Conservation (phyloP, 2,329 filamentous ascomycete species). For the Fusarium torreyae region DNA sequence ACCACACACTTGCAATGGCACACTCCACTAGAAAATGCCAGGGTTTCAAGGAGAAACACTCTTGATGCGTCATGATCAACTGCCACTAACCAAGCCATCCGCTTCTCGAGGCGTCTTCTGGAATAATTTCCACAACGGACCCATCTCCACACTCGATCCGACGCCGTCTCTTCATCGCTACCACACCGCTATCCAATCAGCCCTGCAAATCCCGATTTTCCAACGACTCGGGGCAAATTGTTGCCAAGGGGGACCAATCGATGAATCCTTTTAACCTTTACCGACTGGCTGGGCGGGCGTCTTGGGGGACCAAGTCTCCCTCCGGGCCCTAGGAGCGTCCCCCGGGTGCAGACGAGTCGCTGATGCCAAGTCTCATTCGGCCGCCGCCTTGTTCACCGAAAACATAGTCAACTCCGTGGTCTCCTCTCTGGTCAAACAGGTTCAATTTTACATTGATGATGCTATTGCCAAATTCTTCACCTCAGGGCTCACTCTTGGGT, state of each 20-base stretch:
- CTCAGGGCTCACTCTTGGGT: conserved; percentile 26
- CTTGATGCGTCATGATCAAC: conserved; percentile 33
- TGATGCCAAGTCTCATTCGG: conserved; percentile 17
- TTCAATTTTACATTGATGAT: conserved; percentile 32
- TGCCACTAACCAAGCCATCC: conserved; percentile 31
- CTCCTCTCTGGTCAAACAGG: conserved; percentile 40
- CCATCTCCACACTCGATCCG: conserved; percentile 42
- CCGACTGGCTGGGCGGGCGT: conserved; percentile 42
- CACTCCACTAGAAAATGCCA: conserved; percentile 9
- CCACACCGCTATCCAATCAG: conserved; percentile 50
- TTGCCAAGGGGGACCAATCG: conserved; percentile 12
- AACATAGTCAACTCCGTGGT: conserved; percentile 15
- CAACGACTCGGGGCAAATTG: conserved; percentile 36
- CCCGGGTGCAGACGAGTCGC: conserved; percentile 15
- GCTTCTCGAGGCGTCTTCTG: conserved; percentile 40
- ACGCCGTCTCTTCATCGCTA: conserved; percentile 38
- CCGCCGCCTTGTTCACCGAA: conserved; percentile 8
- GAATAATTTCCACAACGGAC: conserved; percentile 46
- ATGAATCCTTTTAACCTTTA: conserved; percentile 28
- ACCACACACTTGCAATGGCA: conserved; percentile 4
- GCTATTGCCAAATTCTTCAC: conserved; percentile 20
- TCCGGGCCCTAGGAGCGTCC: conserved; percentile 34
- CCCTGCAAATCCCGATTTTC: conserved; percentile 40
- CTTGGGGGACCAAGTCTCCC: conserved; percentile 25
- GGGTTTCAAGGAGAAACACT: conserved; percentile 31